Percentiles rank a stretch among this genome's conserved stretches.
Evolutionary conservation across 83 land plant genomes (phyloP).

Genomic region (Picea mariana): DNA sequence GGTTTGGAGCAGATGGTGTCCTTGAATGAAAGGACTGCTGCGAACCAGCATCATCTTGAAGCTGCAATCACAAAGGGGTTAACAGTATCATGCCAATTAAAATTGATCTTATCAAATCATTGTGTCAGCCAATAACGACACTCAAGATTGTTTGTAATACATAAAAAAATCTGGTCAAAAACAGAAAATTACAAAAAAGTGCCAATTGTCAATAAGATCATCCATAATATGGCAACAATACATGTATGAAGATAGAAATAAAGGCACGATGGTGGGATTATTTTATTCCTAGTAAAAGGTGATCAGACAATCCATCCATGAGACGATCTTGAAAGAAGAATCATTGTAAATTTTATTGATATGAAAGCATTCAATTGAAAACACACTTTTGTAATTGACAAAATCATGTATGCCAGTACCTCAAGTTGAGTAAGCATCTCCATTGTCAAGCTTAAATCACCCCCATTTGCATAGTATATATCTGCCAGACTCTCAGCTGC

Average conservation of each 20-base stretch:
- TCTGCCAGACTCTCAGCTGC: no score
- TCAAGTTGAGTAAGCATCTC: constrained; percentile 90
- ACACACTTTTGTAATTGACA: background rate
- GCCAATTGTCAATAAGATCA: background rate
- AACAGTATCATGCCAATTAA: background rate
- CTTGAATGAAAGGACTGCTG: constrained; percentile 37
- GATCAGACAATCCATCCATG: background rate
- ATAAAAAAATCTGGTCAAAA: background rate
- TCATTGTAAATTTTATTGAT: background rate
- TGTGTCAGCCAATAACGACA: background rate
- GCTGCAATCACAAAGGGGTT: constrained; percentile 46
- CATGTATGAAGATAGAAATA: background rate
- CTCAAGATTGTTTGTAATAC: background rate
- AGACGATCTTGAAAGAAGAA: background rate
- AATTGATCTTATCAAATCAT: background rate
- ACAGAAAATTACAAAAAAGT: background rate
- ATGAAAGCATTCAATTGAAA: background rate
- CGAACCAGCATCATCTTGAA: constrained; percentile 68
- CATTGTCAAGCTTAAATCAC: constrained; percentile 71
- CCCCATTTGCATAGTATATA: constrained; percentile 29
- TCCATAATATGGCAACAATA: background rate
- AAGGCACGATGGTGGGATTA: background rate
- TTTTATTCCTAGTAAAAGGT: background rate
- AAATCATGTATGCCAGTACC: constrained; percentile 31
- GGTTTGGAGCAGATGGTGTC: constrained; percentile 58